phyloP scores from a whole-genome alignment of 73 alveolate species.

The Paramecium sexaurelia region DNA sequence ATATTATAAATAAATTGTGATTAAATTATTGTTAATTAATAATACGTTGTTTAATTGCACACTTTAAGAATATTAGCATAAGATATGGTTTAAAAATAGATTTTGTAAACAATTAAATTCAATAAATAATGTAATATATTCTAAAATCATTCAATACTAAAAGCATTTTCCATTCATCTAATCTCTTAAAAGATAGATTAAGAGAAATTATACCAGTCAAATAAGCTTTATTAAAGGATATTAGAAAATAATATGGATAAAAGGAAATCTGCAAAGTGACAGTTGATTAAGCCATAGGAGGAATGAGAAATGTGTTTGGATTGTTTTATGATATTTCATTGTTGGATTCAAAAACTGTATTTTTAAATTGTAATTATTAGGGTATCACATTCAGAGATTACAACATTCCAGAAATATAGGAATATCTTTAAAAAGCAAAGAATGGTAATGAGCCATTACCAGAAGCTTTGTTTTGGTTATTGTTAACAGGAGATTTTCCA shows the following conservation, averaged over 20 bases:
- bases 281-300: slow-evolving; percentile 84
- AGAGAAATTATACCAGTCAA: slow-evolving; percentile 72
- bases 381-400: slow-evolving; percentile 85
- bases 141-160: background rate
- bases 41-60: slow-evolving; percentile 14
- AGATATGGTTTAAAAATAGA: slow-evolving; percentile 12
- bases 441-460: slow-evolving; percentile 81
- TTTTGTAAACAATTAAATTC: background rate
- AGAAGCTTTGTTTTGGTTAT: slow-evolving; percentile 90
- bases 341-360: slow-evolving; percentile 73
- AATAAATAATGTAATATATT: background rate
- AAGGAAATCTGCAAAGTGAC: slow-evolving; percentile 77
- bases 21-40: background rate
- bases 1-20: slow-evolving; percentile 6
- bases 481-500: slow-evolving; percentile 89
- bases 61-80: slow-evolving; percentile 23
- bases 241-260: slow-evolving; percentile 75
- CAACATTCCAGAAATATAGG: slow-evolving; percentile 72
- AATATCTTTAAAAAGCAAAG: slow-evolving; percentile 56
- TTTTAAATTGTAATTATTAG: background rate
- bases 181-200: slow-evolving; percentile 67
- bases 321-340: slow-evolving; percentile 84
- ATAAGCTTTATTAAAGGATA: slow-evolving; percentile 56
- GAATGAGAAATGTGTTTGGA: slow-evolving; percentile 89
- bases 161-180: background rate